phyloP scores from a whole-genome alignment of 176 grass and related monocot genomes.

The Alloteropsis semialata region DNA sequence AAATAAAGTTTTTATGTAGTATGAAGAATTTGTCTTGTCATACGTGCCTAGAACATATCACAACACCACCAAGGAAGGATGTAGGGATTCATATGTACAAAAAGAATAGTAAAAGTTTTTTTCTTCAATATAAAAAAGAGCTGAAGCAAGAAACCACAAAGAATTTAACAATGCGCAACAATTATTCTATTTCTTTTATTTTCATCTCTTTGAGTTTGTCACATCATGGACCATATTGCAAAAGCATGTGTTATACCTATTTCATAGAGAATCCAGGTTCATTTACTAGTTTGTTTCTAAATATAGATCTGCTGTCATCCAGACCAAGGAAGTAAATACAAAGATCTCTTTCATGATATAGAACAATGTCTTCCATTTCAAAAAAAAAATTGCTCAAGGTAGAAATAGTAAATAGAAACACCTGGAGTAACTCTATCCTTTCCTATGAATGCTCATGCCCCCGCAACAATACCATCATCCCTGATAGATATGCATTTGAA shows the following conservation, averaged over 20 bases:
- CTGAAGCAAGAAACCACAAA: neutral
- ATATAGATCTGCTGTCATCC: neutral
- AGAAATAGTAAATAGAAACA: constrained; percentile 38
- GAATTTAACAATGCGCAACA: neutral
- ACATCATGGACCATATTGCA: constrained; percentile 10
- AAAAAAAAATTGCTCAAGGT: neutral
- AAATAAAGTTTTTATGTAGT: constrained; percentile 7
- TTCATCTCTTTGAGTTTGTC: neutral
- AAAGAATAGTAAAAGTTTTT: neutral
- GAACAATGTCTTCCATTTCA: constrained; percentile 9
- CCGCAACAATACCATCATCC: constrained; percentile 75
- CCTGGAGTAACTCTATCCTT: constrained; percentile 81
- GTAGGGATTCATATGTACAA: neutral
- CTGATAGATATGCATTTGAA: constrained; percentile 88
- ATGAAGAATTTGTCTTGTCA: neutral
- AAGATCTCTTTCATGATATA: neutral
- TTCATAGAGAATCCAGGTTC: constrained; percentile 23
- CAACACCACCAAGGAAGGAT: constrained; percentile 21
- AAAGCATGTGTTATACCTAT: constrained; percentile 19
- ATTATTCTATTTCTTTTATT: neutral
- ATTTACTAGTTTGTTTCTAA: constrained; percentile 12
- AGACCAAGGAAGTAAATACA: constrained; percentile 18
- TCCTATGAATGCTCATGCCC: constrained; percentile 62
- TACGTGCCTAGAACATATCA: constrained; percentile 7
- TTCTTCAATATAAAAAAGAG: neutral